Evolutionary conservation across 2,329 filamentous ascomycete genomes (phyloP).

Genomic region (Nemania sp.): DNA sequence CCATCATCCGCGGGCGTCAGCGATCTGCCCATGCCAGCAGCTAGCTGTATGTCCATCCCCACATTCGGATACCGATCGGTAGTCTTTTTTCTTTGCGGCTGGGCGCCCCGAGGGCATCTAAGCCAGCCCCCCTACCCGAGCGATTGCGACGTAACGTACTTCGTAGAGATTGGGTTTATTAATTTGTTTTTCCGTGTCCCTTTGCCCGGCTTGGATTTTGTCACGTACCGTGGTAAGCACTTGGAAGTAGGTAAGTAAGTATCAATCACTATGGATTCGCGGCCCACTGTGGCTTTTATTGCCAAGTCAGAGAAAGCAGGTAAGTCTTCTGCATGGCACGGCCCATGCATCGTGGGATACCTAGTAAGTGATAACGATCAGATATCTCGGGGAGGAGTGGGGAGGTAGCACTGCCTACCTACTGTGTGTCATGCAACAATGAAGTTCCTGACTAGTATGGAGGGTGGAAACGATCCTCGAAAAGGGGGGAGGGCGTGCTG

Average conservation of each 20-base stretch:
- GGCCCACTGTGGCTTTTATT: neutral
- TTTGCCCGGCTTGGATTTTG: constrained; percentile 9
- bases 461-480: neutral
- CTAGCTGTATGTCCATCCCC: constrained; percentile 7
- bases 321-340: neutral
- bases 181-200: no score
- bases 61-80: neutral
- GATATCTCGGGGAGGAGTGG: neutral
- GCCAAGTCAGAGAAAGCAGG: neutral
- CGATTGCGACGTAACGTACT: neutral
- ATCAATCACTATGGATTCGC: neutral
- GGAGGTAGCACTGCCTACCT: neutral
- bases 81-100: neutral
- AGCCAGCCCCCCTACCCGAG: no score
- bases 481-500: neutral
- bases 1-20: neutral
- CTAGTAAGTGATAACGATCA: neutral
- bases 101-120: constrained; percentile 1
- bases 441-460: neutral
- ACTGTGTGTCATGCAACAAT: constrained; percentile 4
- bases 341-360: neutral
- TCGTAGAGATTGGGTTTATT: neutral
- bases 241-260: neutral
- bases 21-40: constrained; percentile 1
- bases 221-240: no score